phyloP scores from a whole-genome alignment of 805 yeast species.

The Saccharomycopsis amapae region DNA sequence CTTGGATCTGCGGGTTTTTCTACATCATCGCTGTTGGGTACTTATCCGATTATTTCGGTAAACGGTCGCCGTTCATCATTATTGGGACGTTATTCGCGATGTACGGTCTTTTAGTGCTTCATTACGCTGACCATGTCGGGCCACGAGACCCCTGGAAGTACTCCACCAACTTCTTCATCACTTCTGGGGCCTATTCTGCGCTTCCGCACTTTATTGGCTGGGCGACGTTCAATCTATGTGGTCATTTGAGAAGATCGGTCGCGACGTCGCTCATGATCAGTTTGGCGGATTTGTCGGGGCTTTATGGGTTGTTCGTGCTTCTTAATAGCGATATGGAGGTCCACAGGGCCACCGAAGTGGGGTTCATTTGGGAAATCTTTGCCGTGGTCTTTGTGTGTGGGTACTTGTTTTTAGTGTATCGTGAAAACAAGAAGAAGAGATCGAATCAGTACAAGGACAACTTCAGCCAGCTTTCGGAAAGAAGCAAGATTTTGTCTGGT shows the following conservation, averaged over 20 bases:
- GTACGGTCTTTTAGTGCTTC: slow-evolving; percentile 33
- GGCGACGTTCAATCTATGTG: slow-evolving; percentile 54
- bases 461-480: slow-evolving; percentile 10
- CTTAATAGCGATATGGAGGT: neutral
- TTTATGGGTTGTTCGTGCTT: slow-evolving; percentile 45
- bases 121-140: slow-evolving; percentile 41
- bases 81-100: slow-evolving; percentile 33
- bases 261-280: slow-evolving; percentile 57
- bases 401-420: slow-evolving; percentile 32
- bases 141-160: slow-evolving; percentile 35
- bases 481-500: slow-evolving; percentile 13
- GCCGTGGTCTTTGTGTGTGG: slow-evolving; percentile 30
- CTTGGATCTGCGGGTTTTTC: slow-evolving; percentile 45
- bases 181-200: slow-evolving; percentile 50
- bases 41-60: slow-evolving; percentile 40
- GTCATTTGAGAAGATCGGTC: slow-evolving; percentile 53
- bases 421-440: slow-evolving; percentile 26
- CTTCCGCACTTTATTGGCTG: slow-evolving; percentile 66
- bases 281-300: slow-evolving; percentile 67
- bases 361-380: slow-evolving; percentile 39
- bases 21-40: slow-evolving; percentile 33
- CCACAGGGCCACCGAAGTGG: no score
- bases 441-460: slow-evolving; percentile 11
- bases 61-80: slow-evolving; percentile 28
- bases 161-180: slow-evolving; percentile 55